Conservation (phyloP, 805 yeast genomes). For the Jamesozyma lodderae region DNA sequence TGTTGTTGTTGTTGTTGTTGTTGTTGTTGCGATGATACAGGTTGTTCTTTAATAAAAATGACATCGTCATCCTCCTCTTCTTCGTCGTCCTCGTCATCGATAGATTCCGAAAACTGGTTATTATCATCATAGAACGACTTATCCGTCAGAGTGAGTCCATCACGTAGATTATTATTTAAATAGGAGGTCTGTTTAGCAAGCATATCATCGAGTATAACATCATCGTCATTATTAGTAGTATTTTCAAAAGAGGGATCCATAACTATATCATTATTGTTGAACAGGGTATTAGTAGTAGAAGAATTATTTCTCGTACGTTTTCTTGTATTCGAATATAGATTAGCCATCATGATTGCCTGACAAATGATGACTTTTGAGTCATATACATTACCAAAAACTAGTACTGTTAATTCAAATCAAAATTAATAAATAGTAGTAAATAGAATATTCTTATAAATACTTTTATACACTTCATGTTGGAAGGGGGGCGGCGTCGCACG, state of each 20-base stretch:
- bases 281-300: neutral
- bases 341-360: neutral
- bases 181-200: conserved; percentile 20
- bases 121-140: conserved; percentile 2
- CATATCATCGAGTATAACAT: conserved; percentile 7
- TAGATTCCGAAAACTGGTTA: neutral
- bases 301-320: conserved; percentile 3
- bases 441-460: no score
- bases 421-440: no score
- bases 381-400: no score
- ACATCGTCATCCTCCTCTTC: conserved; percentile 22
- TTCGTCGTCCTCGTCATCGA: conserved; percentile 8
- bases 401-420: no score
- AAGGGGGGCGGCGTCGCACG: no score
- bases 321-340: neutral
- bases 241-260: no score
- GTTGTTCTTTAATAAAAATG: conserved; percentile 26
- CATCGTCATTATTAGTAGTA: neutral
- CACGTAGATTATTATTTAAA: conserved; percentile 17
- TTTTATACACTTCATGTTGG: no score
- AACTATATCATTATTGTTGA: neutral
- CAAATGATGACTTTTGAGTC: no score
- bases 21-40: conserved; percentile 5
- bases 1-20: neutral
- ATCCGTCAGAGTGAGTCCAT: conserved; percentile 9